A percentile compares a stretch with the other conserved stretches of the same genome.
These are phyloP conservation scores for Solanum sitiens DNA, from an alignment of 257 asterid genomes.

Conservation along the genomic window DNA sequence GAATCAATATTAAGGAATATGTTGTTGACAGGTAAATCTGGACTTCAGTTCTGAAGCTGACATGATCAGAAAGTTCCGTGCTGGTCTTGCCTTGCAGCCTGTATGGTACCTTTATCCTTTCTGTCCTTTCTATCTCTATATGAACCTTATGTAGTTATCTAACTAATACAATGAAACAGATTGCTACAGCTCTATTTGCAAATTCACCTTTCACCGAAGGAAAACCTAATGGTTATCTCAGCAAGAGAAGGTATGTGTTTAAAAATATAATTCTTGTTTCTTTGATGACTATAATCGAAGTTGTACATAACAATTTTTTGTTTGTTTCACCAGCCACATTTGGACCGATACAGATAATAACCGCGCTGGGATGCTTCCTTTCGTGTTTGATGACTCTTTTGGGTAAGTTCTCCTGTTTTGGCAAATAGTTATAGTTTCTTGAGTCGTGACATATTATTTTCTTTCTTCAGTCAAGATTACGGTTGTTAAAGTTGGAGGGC, in stretches of 20 bases:
- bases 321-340: conserved; percentile 58
- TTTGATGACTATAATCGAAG: background rate
- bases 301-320: conserved; percentile 4
- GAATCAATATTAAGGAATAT: background rate
- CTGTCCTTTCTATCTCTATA: background rate
- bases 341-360: conserved; percentile 96
- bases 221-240: conserved; percentile 85
- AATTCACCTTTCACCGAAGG: conserved; percentile 98
- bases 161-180: conserved; percentile 44
- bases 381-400: conserved; percentile 91
- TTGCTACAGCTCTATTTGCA: conserved; percentile 95
- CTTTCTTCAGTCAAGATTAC: background rate
- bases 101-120: conserved; percentile 38
- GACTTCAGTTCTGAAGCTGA: conserved; percentile 94
- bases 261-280: conserved; percentile 1
- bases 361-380: conserved; percentile 99
- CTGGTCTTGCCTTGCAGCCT: conserved; percentile 93
- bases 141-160: conserved; percentile 6
- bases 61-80: conserved; percentile 92
- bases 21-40: conserved; percentile 71
- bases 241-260: conserved; percentile 80
- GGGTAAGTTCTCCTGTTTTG: conserved; percentile 44
- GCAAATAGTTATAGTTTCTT: background rate
- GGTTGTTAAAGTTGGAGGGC: background rate
- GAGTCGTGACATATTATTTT: background rate